Conservation (phyloP, 192 early-diverging fungal species). For the Coemansia aciculifera region DNA sequence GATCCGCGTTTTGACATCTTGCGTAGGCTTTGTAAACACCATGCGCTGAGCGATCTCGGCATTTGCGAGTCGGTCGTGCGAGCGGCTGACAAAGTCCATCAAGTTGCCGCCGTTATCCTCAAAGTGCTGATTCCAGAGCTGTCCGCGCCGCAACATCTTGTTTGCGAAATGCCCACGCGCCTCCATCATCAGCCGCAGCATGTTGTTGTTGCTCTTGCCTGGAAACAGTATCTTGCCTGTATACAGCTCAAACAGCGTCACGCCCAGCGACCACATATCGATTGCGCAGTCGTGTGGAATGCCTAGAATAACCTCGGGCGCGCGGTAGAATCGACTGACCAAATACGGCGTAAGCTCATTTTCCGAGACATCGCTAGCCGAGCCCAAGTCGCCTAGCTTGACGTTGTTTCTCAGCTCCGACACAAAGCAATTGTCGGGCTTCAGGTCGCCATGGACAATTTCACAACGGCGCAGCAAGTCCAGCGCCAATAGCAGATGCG, state of each 20-base stretch:
- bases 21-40: conserved; percentile 62
- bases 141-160: conserved; percentile 80
- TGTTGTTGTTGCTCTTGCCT: conserved; percentile 93
- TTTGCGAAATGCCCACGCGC: conserved; percentile 84
- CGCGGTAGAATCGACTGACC: conserved; percentile 93
- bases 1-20: conserved; percentile 72
- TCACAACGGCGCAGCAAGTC: conserved; percentile 79
- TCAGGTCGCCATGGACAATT: conserved; percentile 94
- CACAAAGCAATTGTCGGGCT: conserved; percentile 97
- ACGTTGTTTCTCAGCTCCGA: conserved; percentile 75
- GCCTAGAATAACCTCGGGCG: conserved; percentile 95
- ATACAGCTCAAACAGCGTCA: conserved; percentile 92
- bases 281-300: conserved; percentile 82
- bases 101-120: conserved; percentile 63
- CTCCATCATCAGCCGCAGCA: conserved; percentile 94
- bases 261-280: conserved; percentile 96
- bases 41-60: conserved; percentile 71
- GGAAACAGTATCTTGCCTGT: conserved; percentile 96
- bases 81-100: conserved; percentile 42
- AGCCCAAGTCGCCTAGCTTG: conserved; percentile 94
- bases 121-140: conserved; percentile 85
- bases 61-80: conserved; percentile 60
- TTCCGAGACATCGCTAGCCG: conserved; percentile 82
- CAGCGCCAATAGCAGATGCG: conserved; percentile 85
- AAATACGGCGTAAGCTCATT: conserved; percentile 96